phyloP scores from a whole-genome alignment of 1,284 basidiomycete genomes.

The Pseudozyma sp. region DNA sequence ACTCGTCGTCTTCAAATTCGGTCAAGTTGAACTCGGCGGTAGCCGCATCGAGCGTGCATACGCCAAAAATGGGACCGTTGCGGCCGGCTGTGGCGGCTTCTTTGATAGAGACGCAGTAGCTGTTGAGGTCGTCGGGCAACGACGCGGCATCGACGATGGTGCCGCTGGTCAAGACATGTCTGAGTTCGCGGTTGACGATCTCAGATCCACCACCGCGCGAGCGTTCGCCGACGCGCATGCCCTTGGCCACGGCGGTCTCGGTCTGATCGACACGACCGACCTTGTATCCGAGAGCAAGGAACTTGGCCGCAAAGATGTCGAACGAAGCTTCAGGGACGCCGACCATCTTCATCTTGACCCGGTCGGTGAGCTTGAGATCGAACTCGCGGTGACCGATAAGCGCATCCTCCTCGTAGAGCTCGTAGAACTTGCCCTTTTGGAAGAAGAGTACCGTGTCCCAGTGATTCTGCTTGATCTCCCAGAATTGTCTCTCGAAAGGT shows the following conservation, averaged over 20 bases:
- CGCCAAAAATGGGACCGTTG: slow-evolving; percentile 76
- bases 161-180: slow-evolving; percentile 95
- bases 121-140: slow-evolving; percentile 90
- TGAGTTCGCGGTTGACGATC: slow-evolving; percentile 77
- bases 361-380: slow-evolving; percentile 75
- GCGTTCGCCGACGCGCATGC: slow-evolving; percentile 73
- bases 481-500: slow-evolving; percentile 83
- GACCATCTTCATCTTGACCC: slow-evolving; percentile 96
- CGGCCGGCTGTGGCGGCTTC: slow-evolving; percentile 67
- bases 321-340: slow-evolving; percentile 95
- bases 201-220: slow-evolving; percentile 71
- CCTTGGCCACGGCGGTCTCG: slow-evolving; percentile 83
- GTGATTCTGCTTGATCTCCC: slow-evolving; percentile 67
- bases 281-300: slow-evolving; percentile 81
- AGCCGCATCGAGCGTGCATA: slow-evolving; percentile 94
- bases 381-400: slow-evolving; percentile 69
- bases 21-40: slow-evolving; percentile 96
- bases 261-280: slow-evolving; percentile 95
- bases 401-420: slow-evolving; percentile 68
- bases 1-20: slow-evolving; percentile 90
- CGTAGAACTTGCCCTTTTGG: slow-evolving; percentile 80
- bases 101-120: slow-evolving; percentile 91
- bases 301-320: slow-evolving; percentile 73
- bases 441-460: slow-evolving; percentile 85
- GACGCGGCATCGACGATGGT: slow-evolving; percentile 92